phyloP scores from a whole-genome alignment of 495 filamentous ascomycete species.

The Hypoxylon rickii region DNA sequence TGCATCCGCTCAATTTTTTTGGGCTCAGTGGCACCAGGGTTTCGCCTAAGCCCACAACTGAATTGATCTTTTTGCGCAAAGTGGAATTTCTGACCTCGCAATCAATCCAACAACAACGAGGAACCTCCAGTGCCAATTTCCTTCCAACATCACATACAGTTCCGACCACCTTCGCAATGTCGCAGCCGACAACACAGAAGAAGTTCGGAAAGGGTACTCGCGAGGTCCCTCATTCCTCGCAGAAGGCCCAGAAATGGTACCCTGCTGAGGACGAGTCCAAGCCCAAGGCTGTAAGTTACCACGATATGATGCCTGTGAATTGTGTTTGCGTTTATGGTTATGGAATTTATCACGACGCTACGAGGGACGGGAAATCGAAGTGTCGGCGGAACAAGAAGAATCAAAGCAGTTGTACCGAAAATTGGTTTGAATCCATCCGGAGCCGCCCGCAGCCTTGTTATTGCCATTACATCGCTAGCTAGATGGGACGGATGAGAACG shows the following conservation, averaged over 20 bases:
- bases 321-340: neutral
- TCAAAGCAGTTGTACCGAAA: slow-evolving; percentile 1
- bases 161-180: slow-evolving; percentile 62
- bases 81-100: slow-evolving; percentile 41
- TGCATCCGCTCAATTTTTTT: too few relatives aligned
- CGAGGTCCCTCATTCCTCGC: slow-evolving; percentile 76
- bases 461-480: neutral
- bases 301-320: slow-evolving; percentile 5
- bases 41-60: slow-evolving; percentile 45
- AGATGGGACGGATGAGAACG: neutral
- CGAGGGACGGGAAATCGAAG: slow-evolving; percentile 17
- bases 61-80: slow-evolving; percentile 42
- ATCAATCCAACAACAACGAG: slow-evolving; percentile 35
- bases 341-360: slow-evolving; percentile 11
- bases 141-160: slow-evolving; percentile 45
- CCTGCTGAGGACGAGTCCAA: slow-evolving; percentile 90
- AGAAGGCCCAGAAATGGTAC: slow-evolving; percentile 99
- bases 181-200: slow-evolving; percentile 77
- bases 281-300: slow-evolving; percentile 85
- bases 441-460: slow-evolving; percentile 1
- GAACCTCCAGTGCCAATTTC: slow-evolving; percentile 36
- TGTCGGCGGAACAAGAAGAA: neutral
- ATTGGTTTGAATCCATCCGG: neutral
- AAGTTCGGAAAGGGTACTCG: slow-evolving; percentile 97
- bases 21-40: slow-evolving; percentile 37